Conservation (phyloP, 129 eudicot species). For the Mikania micrantha region DNA sequence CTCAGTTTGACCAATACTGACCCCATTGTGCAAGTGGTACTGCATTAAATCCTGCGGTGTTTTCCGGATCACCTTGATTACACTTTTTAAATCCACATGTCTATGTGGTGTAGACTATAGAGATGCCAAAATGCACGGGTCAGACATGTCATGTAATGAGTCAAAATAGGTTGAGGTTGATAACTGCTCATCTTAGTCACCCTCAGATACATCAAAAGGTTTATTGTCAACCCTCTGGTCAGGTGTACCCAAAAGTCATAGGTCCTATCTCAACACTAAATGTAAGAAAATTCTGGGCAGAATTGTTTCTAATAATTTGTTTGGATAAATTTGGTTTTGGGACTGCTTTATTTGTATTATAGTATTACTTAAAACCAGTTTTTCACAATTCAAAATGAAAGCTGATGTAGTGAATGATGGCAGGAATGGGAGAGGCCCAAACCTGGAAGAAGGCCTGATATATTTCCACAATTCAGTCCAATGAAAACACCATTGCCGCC, state of each 20-base stretch:
- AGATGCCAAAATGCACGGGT: background rate
- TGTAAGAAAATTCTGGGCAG: background rate
- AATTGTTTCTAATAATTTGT: background rate
- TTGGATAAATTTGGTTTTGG: background rate
- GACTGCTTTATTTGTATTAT: background rate
- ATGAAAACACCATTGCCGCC: slow-evolving; percentile 88
- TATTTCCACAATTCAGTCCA: slow-evolving; percentile 79
- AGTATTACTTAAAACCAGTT: background rate
- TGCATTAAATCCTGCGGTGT: no score
- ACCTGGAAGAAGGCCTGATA: slow-evolving; percentile 83
- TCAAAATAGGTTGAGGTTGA: background rate
- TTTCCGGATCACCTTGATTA: no score
- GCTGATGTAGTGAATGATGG: background rate
- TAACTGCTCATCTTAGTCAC: background rate
- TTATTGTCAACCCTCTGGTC: background rate
- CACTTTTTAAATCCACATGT: background rate
- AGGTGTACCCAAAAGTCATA: background rate
- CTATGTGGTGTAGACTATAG: background rate
- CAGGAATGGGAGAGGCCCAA: slow-evolving; percentile 83
- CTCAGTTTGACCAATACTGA: no score
- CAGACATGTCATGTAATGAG: background rate
- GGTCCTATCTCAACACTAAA: background rate
- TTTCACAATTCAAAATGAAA: background rate
- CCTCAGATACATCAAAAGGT: background rate
- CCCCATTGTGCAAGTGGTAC: no score